A percentile compares a stretch with the other conserved stretches of the same genome.
Conservation (phyloP, 176 grass and related monocot species). For the Bonia amplexicaulis region DNA sequence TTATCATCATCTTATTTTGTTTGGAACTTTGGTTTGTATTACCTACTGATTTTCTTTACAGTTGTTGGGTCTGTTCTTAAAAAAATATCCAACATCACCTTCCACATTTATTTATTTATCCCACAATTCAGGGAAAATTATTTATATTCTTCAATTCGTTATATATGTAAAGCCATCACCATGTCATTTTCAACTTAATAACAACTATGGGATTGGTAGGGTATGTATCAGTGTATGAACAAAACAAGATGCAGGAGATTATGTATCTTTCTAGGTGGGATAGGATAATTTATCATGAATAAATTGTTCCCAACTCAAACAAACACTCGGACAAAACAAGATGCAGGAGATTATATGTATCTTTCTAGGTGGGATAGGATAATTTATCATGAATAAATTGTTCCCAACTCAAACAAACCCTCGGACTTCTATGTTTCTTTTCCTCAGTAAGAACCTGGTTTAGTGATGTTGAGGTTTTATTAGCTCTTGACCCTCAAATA, state of each 20-base stretch:
- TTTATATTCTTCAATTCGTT: neutral
- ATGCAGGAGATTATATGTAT: neutral
- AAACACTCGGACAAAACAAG: neutral
- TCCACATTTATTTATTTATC: neutral
- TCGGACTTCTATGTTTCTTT: constrained; percentile 4
- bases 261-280: neutral
- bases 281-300: constrained; percentile 27
- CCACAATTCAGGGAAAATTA: neutral
- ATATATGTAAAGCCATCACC: neutral
- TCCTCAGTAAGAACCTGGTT: neutral
- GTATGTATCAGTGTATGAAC: neutral
- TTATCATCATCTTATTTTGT: neutral
- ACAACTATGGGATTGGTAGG: neutral
- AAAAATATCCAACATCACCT: neutral
- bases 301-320: neutral
- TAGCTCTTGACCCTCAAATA: neutral
- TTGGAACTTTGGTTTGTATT: neutral
- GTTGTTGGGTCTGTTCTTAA: neutral
- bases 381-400: constrained; percentile 26
- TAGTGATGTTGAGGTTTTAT: constrained; percentile 1
- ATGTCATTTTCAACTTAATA: constrained; percentile 21
- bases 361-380: neutral
- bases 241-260: neutral
- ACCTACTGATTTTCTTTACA: neutral
- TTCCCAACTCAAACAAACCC: neutral